Evolutionary conservation across 2,329 filamentous ascomycete species (phyloP), one percentile per base, ranked within the genome.

Genomic region (Clarireedia paspali): DNA sequence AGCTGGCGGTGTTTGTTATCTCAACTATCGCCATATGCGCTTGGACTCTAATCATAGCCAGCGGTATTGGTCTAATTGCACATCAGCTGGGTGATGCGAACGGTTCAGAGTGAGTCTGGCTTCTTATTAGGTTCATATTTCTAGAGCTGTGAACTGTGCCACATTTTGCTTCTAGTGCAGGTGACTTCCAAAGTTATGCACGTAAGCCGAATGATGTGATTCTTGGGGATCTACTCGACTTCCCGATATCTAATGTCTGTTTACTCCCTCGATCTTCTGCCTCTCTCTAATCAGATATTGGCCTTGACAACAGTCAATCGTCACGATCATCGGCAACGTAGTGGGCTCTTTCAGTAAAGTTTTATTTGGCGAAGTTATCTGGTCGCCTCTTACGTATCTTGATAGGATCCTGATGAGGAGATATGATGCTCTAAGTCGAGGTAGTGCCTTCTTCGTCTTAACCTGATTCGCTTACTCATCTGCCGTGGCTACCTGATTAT

Each of bases 111-210:
- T 68, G 70, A 39, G 61, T 65, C 6, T 74, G 72, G 70, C 62
- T 74, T 30, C 62, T 73, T 5, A 60, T 70, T 38, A 68, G 68
- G 23, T 72, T 73, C 63, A 59, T 74, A 50, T 64, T 71, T 26
- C 63, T 74, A 10, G 69, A 45, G 62, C 69, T 15, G 66, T 70
- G 38, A 69, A 69, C 56, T 70, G 67, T 44, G 68, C 68, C 6
- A 74, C 69, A 5, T 74, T 68, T 62, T 62, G 70, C 66, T n/a
- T 70, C 66, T 40, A 74, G 73, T 58, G 72, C 72, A 3, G 69
- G 73, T 0, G 73, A 76, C 60, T 71, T 75, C 46, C 73, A 75
- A 57, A 67, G 74, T 15, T 77, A 76, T 59, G 70, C 74, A 0
- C 62, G 53, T 0, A 70, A 68, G 44, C 70, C 72, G 1, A 70